Evolutionary conservation across 1,139 yeast species (phyloP).

Genomic region (Candida buenavistaensis): DNA sequence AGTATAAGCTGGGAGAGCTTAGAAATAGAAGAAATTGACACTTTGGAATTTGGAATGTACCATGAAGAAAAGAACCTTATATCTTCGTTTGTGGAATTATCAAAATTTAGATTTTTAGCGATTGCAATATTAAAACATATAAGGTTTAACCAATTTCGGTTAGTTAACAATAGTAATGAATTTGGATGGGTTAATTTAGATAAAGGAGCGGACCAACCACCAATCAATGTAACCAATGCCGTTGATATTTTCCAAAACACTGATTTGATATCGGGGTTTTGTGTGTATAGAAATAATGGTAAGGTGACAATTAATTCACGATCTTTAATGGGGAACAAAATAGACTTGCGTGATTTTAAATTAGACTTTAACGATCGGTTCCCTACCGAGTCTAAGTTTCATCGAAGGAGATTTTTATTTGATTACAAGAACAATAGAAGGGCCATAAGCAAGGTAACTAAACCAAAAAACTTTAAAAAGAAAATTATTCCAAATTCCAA

Average conservation of each 20-base stretch:
- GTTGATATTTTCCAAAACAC: constrained; percentile 8
- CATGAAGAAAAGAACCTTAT: constrained; percentile 10
- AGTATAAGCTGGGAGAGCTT: constrained; percentile 1
- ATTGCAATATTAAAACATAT: constrained; percentile 9
- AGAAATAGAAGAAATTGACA: constrained; percentile 9
- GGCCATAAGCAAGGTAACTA: not conserved
- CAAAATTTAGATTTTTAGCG: constrained; percentile 6
- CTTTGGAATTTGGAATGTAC: constrained; percentile 6
- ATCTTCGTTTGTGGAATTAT: constrained; percentile 4
- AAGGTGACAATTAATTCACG: constrained; percentile 8
- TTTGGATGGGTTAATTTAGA: constrained; percentile 8
- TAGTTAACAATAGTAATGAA: constrained; percentile 3
- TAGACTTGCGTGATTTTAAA: constrained; percentile 4
- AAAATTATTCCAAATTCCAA: not conserved
- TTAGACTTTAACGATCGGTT: constrained; percentile 5
- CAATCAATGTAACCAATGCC: constrained; percentile 2
- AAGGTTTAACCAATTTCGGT: constrained; percentile 9
- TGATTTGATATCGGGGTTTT: constrained; percentile 9
- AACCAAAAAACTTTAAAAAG: constrained; percentile 1
- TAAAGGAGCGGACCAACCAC: constrained; percentile 6
- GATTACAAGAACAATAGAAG: not conserved
- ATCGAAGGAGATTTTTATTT: too few species aligned
- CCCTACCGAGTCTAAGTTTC: constrained; percentile 8
- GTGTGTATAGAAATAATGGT: constrained; percentile 8
- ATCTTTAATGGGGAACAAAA: constrained; percentile 6